Percentiles rank a stretch among this genome's conserved stretches.
These are phyloP conservation scores for Scolecobasidium constrictum DNA, from an alignment of 2,329 filamentous ascomycete genomes.

Conservation along the genomic window DNA sequence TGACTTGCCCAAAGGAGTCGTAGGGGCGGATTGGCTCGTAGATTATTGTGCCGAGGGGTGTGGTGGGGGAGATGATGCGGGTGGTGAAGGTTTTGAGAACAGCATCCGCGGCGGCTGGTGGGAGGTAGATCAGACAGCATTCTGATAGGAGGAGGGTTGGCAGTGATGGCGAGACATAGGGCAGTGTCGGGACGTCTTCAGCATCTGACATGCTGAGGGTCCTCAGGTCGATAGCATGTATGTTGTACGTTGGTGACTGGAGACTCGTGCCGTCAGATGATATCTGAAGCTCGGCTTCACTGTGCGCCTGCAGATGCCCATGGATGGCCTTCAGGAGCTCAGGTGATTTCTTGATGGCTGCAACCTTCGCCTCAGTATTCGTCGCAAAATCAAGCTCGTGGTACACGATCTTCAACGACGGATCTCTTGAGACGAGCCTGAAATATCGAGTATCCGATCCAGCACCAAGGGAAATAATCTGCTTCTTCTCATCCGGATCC, in stretches of 20 bases:
- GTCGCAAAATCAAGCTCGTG: conserved; percentile 85
- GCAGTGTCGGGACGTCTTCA: conserved; percentile 20
- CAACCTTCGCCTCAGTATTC: conserved; percentile 59
- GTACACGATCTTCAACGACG: conserved; percentile 49
- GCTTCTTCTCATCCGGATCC: conserved; percentile 37
- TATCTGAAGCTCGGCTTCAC: conserved; percentile 22
- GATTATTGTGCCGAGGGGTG: conserved; percentile 52
- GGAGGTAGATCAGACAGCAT: conserved; percentile 88
- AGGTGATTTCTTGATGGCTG: conserved; percentile 23
- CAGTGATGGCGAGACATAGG: conserved; percentile 40
- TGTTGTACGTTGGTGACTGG: conserved; percentile 39
- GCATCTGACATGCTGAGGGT: conserved; percentile 31
- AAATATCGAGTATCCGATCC: conserved; percentile 89
- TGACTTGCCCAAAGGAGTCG: conserved; percentile 81
- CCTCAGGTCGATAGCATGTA: conserved; percentile 57
- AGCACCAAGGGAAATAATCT: conserved; percentile 86
- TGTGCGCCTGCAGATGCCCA: conserved; percentile 18
- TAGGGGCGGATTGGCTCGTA: conserved; percentile 83
- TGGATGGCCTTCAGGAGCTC: conserved; percentile 17
- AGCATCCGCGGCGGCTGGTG: conserved; percentile 48
- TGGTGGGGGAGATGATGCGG: conserved; percentile 30
- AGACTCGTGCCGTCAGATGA: conserved; percentile 30
- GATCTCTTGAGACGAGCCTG: conserved; percentile 49
- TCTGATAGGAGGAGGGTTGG: conserved; percentile 87
- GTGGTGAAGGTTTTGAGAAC: conserved; percentile 41